Evolutionary conservation across 2,329 filamentous ascomycete species (phyloP).

Genomic region (Laburnicola sp.): DNA sequence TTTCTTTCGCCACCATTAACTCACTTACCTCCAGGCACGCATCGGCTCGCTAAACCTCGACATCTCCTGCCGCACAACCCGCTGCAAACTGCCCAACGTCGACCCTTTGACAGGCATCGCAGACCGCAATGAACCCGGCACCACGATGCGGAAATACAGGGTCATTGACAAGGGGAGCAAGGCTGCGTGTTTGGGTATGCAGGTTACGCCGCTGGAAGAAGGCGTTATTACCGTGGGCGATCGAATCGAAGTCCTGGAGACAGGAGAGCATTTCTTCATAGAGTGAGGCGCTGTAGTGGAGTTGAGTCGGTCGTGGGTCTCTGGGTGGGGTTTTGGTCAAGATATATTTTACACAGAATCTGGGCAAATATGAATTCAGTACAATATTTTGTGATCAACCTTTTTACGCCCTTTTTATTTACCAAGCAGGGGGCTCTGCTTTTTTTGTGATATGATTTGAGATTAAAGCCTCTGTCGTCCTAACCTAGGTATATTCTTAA

Average conservation of each 20-base stretch:
- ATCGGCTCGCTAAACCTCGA: slow-evolving; percentile 57
- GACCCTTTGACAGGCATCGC: slow-evolving; percentile 63
- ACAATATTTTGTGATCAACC: too few species aligned
- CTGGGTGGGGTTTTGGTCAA: too few species aligned
- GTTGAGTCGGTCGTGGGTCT: too few species aligned
- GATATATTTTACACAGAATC: too few species aligned
- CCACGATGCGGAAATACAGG: slow-evolving; percentile 60
- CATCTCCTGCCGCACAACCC: slow-evolving; percentile 65
- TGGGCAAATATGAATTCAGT: too few species aligned
- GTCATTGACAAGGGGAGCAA: slow-evolving; percentile 64
- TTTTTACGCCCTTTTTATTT: too few species aligned
- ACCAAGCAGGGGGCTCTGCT: too few species aligned
- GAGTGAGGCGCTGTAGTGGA: too few species aligned
- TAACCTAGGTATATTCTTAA: too few species aligned
- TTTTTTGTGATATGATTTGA: too few species aligned
- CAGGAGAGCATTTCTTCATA: slow-evolving; percentile 39
- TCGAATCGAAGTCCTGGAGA: slow-evolving; percentile 36
- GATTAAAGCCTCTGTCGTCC: too few species aligned
- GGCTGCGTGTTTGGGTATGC: slow-evolving; percentile 66
- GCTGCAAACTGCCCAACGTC: slow-evolving; percentile 73
- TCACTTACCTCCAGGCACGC: slow-evolving; percentile 23
- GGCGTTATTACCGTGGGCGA: slow-evolving; percentile 40
- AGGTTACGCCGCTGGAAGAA: slow-evolving; percentile 58
- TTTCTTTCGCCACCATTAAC: too few species aligned
- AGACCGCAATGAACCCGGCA: slow-evolving; percentile 60